Conservation (phyloP, 768 basidiomycete genomes). For the Chalciporus sphaerocephalus region DNA sequence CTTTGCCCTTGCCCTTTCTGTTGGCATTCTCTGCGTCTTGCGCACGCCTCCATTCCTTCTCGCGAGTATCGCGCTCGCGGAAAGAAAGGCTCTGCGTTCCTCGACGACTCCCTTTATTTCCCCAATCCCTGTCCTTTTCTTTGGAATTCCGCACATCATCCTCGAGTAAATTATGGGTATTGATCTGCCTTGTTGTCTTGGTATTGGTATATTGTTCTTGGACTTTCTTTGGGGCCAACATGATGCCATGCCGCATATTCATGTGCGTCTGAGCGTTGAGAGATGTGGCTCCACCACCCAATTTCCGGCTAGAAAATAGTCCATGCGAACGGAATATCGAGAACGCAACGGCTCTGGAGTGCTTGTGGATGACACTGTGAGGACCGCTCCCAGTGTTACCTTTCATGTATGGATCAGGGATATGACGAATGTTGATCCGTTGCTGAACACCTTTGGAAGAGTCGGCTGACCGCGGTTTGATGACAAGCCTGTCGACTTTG, state of each 20-base stretch:
- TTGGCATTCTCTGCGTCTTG: slow-evolving; percentile 17
- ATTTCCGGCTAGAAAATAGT: slow-evolving; percentile 18
- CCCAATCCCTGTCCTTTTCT: slow-evolving; percentile 4
- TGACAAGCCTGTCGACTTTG: slow-evolving; percentile 47
- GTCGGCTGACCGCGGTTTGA: slow-evolving; percentile 38
- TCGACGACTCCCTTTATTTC: slow-evolving; percentile 14
- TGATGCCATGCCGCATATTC: slow-evolving; percentile 39
- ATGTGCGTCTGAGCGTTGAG: slow-evolving; percentile 19
- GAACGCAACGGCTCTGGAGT: slow-evolving; percentile 74
- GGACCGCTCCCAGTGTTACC: slow-evolving; percentile 50
- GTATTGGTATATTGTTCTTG: slow-evolving; percentile 78
- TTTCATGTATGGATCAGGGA: slow-evolving; percentile 46
- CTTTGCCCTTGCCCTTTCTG: slow-evolving; percentile 26
- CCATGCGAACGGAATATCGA: slow-evolving; percentile 67
- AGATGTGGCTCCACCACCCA: slow-evolving; percentile 4
- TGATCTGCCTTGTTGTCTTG: slow-evolving; percentile 62
- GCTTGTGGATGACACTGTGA: slow-evolving; percentile 70
- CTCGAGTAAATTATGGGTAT: slow-evolving; percentile 62
- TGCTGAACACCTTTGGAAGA: slow-evolving; percentile 61
- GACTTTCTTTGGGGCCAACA: slow-evolving; percentile 71
- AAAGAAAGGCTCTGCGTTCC: slow-evolving; percentile 10
- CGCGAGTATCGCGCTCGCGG: slow-evolving; percentile 19
- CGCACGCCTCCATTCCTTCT: slow-evolving; percentile 21
- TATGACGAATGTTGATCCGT: slow-evolving; percentile 58
- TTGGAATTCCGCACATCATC: slow-evolving; percentile 31